Evolutionary conservation across 2,329 filamentous ascomycete genomes (phyloP), one percentile per base, ranked within the genome.

Genomic region (Plectosphaerella sp.): DNA sequence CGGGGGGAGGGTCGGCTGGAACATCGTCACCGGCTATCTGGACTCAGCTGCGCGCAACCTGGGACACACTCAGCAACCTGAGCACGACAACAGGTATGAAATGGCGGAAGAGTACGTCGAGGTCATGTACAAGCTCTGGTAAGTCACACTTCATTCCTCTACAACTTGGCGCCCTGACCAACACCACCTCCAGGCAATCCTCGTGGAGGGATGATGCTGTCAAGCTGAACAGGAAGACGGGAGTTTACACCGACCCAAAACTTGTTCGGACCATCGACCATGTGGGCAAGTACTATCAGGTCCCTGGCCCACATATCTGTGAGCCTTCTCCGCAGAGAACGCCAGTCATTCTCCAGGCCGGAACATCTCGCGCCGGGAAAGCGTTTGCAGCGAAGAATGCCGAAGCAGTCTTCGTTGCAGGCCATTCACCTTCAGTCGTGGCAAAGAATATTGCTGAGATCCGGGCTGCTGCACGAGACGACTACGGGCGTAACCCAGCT

Each of bases 1-100:
- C 1, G 79, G 80, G 47, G 84, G 84, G n/a, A 72, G 84, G 47
- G 64, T 70, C 2, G 68, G 62, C 10, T 70, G 67, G 67, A 70
- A 70, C 67, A 80, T 89, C 48, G 86, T 88, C 1, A 88, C 86
- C 0, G 80, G 82, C 22, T 88, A 87, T 57, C 74, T 88, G 1
- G 82, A 88, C 59, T 84, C 79, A 2, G 85, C 86, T 1, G 85
- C 85, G 0, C 72, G 79, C 1, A 87, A 88, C 57, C 69, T 88
- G 36, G 80, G 83, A 0, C 75, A 76, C 51, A 68, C 73, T 2
- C 72, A 80, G 35, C 83, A 87, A 58, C 72, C 76, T 1, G 68
- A 60, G 4, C 64, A 69, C 36, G 67, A 69, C 24, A 79, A 80
- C 60, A 74, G 80, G 49, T 87, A 87, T 58, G 71, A 68, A 9